These are phyloP conservation scores for Lactarius hengduanensis DNA, from an alignment of 768 basidiomycete genomes.

Conservation along the genomic window DNA sequence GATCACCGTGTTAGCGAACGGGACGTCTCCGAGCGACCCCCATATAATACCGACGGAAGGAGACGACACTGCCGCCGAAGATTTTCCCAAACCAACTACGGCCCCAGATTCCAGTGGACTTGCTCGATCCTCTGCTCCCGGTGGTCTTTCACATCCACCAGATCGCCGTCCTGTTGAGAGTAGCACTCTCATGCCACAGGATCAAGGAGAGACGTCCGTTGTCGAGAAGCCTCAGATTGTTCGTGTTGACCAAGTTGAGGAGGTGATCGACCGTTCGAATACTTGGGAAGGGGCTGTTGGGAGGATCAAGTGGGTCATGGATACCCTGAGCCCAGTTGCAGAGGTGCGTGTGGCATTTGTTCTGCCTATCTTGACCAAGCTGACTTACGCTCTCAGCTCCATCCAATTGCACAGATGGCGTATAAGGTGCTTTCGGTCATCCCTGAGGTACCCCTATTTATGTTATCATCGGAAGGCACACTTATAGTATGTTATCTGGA, in stretches of 20 bases:
- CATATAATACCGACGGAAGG: neutral
- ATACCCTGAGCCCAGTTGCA: neutral
- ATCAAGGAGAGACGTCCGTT: neutral
- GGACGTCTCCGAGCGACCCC: neutral
- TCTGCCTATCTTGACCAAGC: neutral
- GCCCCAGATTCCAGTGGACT: neutral
- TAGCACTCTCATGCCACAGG: neutral
- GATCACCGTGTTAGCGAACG: neutral
- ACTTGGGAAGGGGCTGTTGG: neutral
- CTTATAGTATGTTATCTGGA: neutral
- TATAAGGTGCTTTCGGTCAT: neutral
- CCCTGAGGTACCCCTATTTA: neutral
- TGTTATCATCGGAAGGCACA: neutral
- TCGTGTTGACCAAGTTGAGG: neutral
- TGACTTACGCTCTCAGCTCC: neutral
- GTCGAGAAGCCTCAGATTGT: neutral
- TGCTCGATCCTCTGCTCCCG: neutral
- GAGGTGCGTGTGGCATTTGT: neutral
- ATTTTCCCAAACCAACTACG: neutral
- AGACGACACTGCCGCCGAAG: neutral
- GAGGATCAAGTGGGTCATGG: neutral
- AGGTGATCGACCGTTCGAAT: neutral
- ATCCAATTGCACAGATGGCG: neutral
- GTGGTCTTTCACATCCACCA: neutral
- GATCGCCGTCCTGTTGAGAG: neutral